phyloP scores from a whole-genome alignment of 257 asterid species.

The Solanum paucissectum region DNA sequence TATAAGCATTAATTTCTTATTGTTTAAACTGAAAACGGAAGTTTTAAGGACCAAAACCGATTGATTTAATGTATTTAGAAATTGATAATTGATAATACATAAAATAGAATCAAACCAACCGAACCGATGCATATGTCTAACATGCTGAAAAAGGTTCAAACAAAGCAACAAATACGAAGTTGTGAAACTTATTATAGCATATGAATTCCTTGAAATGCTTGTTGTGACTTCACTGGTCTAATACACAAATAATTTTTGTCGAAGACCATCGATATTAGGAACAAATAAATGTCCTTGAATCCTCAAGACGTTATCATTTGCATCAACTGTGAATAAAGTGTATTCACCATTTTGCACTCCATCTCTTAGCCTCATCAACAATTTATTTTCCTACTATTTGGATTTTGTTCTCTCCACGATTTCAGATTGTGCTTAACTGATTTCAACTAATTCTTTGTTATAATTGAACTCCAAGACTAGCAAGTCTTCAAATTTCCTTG shows the following conservation, averaged over 20 bases:
- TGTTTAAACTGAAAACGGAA: too few species aligned
- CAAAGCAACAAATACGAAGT: neutral
- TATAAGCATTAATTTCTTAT: too few species aligned
- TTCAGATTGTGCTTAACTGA: neutral
- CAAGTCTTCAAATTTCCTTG: too few species aligned
- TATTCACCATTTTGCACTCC: neutral
- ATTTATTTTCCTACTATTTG: neutral
- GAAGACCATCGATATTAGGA: too few species aligned
- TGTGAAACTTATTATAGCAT: neutral
- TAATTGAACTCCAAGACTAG: neutral
- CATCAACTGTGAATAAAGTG: too few species aligned
- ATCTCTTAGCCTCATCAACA: neutral
- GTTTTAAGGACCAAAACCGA: neutral
- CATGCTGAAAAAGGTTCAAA: neutral
- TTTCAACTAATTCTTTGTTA: neutral
- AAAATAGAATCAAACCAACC: too few species aligned
- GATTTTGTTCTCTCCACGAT: neutral
- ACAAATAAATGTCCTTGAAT: too few species aligned
- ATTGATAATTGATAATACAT: too few species aligned
- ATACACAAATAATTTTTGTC: too few species aligned
- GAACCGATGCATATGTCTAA: neutral
- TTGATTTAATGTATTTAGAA: too few species aligned
- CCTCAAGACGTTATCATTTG: too few species aligned
- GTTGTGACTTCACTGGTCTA: neutral
- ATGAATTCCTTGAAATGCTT: neutral